phyloP scores from a whole-genome alignment of 192 early-diverging fungal genomes.

The Umbelopsis ramanniana region DNA sequence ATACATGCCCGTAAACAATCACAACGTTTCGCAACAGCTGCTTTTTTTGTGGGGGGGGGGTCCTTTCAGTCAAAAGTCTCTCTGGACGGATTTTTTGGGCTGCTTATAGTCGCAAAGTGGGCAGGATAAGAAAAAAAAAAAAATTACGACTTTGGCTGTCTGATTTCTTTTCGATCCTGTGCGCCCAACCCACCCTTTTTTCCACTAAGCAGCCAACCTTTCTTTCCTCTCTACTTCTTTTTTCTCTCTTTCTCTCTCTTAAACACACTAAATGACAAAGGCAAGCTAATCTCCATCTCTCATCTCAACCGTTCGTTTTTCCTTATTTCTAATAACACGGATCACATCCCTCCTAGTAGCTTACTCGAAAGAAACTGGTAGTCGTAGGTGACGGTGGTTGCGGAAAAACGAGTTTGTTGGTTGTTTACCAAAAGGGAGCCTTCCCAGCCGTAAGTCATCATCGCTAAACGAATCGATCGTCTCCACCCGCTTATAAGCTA shows the following conservation, averaged over 20 bases:
- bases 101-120: background rate
- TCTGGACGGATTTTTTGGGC: too few relatives aligned
- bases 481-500: background rate
- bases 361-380: slow-evolving; percentile 66
- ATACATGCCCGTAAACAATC: too few relatives aligned
- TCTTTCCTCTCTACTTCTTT: slow-evolving; percentile 1
- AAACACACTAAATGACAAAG: background rate
- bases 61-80: too few relatives aligned
- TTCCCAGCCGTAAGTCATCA: slow-evolving; percentile 76
- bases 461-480: background rate
- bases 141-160: slow-evolving; percentile 18
- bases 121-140: background rate
- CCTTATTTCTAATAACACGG: background rate
- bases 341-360: slow-evolving; percentile 2
- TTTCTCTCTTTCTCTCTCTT: slow-evolving; percentile 11
- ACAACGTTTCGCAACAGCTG: too few relatives aligned
- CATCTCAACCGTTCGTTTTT: background rate
- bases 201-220: slow-evolving; percentile 1
- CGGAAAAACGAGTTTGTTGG: slow-evolving; percentile 82
- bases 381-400: slow-evolving; percentile 84
- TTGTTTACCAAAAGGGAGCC: slow-evolving; percentile 70
- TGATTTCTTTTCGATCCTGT: slow-evolving; percentile 21
- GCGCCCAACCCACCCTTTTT: slow-evolving; percentile 4
- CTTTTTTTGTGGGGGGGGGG: too few relatives aligned
- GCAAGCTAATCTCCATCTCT: slow-evolving; percentile 12